Base-by-base conservation (phyloP, 257 asterid genomes). In the Anisodus acutangulus region DNA sequence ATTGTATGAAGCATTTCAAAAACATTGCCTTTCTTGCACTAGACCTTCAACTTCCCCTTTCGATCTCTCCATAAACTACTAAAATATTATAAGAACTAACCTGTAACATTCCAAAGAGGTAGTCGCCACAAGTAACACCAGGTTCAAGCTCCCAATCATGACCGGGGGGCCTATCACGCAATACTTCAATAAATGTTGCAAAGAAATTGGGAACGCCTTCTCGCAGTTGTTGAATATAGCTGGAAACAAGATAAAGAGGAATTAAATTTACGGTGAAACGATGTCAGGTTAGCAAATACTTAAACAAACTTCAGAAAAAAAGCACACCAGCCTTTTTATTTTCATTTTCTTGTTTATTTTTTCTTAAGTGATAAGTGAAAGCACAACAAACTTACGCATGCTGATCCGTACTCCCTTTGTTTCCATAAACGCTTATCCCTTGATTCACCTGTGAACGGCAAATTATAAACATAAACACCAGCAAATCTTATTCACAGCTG, bases 101-200 rank as follows among this genome's bases (percentile, higher is more conserved):
- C 90, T 97, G 99, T 68, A 97, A 87, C 92, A 97, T 95, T 80
- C 99, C 99, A 76, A 95, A 97, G 45, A 97, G 93, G 90, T 97
- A 95, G 91, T 97, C 99, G 79, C 99, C 99, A 51, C 95, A 92
- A 37, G 98, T 97, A 63, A 97, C 98, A 49, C 99, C 99, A 0
- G 98, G 98, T 91, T 97, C 99, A 81, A 97, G 99, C 90, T 97
- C 99, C 99, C 99, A 97, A 89, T 97, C 99, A 90, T 93, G 98
- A 88, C 99, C 98, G 43, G 98, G 98, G 31, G 99, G 99, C 88
- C 99, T 93, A 85, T 97, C 99, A 79, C 97, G 96, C 83, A 97
- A 93, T 82, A 97, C 99, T 92, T 95, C 99, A 81, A 97, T 97
- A 88, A 97, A 97, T 4, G 99, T 97, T 67, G 84, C 99, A 60